phyloP scores from a whole-genome alignment of 179 eudicot genomes.

The Vitellaria paradoxa region DNA sequence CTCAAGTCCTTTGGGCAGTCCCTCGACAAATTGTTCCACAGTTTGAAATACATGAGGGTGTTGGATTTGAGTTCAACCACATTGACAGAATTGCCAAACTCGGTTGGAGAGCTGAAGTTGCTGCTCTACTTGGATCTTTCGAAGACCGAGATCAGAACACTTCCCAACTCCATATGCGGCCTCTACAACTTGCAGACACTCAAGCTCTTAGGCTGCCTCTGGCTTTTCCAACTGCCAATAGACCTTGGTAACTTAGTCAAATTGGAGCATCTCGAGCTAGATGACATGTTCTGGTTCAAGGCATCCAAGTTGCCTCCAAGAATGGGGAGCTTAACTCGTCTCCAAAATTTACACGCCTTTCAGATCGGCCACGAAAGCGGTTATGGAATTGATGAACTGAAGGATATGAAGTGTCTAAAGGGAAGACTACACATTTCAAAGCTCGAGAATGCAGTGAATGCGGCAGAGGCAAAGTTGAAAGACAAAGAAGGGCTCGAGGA shows the following conservation, averaged over 20 bases:
- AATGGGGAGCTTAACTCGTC: slow-evolving; percentile 20
- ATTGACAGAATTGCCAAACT: slow-evolving; percentile 24
- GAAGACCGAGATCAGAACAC: slow-evolving; percentile 21
- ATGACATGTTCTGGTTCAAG: slow-evolving; percentile 32
- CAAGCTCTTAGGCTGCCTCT: slow-evolving; percentile 24
- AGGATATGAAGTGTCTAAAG: slow-evolving; percentile 18
- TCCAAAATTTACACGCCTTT: slow-evolving; percentile 22
- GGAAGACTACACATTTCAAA: slow-evolving; percentile 23
- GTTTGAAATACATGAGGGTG: slow-evolving; percentile 18
- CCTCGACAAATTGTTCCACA: slow-evolving; percentile 17
- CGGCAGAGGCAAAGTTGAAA: slow-evolving; percentile 22
- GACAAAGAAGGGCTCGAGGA: slow-evolving; percentile 20
- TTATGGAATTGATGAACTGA: slow-evolving; percentile 25
- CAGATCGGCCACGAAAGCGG: slow-evolving; percentile 17
- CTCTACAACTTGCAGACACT: slow-evolving; percentile 22
- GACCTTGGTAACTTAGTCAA: slow-evolving; percentile 25
- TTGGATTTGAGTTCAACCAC: slow-evolving; percentile 27
- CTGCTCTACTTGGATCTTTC: slow-evolving; percentile 26
- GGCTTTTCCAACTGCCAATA: slow-evolving; percentile 29
- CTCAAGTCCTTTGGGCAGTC: slow-evolving; percentile 18
- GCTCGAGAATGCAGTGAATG: slow-evolving; percentile 22
- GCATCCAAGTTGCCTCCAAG: slow-evolving; percentile 22
- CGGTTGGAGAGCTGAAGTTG: slow-evolving; percentile 25
- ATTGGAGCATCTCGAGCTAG: slow-evolving; percentile 26
- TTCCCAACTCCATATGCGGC: slow-evolving; percentile 27